Conservation (phyloP, 371 early-diverging fungal species). For the Sanchytrium tribonematis region DNA sequence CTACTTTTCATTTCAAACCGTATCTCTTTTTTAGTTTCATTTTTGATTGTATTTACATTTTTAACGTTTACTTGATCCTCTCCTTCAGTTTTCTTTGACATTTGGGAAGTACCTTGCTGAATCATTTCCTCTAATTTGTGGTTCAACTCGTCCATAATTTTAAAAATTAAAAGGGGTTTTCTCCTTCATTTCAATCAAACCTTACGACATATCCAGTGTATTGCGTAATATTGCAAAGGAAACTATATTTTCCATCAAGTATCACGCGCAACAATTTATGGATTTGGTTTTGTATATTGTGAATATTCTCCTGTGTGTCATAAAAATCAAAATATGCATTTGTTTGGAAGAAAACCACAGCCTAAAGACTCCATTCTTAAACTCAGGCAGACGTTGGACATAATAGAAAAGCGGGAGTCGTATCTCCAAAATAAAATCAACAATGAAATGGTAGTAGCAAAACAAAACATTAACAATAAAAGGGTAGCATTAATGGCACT, state of each 20-base stretch:
- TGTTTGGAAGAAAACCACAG: background rate
- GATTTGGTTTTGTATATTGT: too few species aligned
- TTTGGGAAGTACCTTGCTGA: background rate
- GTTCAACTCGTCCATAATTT: background rate
- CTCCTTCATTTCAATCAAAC: too few species aligned
- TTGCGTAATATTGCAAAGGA: too few species aligned
- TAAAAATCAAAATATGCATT: background rate
- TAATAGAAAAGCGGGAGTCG: conserved; percentile 76
- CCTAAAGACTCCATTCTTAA: conserved; percentile 81
- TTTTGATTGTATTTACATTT: background rate
- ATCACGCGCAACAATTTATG: too few species aligned
- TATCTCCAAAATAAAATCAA: conserved; percentile 62
- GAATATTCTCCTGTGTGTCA: background rate
- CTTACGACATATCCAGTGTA: too few species aligned
- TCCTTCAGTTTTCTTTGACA: background rate
- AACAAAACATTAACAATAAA: conserved; percentile 67
- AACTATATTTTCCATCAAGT: too few species aligned
- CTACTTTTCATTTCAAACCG: background rate
- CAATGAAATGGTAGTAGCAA: conserved; percentile 56
- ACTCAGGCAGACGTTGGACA: conserved; percentile 57
- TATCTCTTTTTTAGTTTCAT: background rate
- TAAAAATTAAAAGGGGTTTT: too few species aligned
- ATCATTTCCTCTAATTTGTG: background rate
- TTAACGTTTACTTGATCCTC: too few species aligned
- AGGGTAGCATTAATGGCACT: conserved; percentile 73